A percentile compares a stretch with the other conserved stretches of the same genome.
Conservation (phyloP, 495 filamentous ascomycete genomes). For the Amorphotheca resinae region DNA sequence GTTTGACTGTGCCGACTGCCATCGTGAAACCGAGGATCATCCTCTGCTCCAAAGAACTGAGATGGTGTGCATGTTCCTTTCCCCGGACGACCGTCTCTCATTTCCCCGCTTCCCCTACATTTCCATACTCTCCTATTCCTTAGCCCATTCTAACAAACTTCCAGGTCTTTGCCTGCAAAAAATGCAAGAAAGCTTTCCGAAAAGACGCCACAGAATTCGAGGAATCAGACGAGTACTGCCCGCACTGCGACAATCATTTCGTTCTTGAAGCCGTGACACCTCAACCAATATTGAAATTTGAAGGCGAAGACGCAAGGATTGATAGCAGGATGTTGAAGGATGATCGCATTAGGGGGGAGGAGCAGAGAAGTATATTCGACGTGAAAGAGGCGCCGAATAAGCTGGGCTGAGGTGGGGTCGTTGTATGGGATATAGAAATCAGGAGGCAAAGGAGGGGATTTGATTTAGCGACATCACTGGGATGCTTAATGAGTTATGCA, state of each 20-base stretch:
- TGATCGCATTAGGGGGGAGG: conserved; percentile 57
- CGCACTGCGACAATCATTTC: conserved; percentile 98
- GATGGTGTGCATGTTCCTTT: conserved; percentile 67
- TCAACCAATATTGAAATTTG: conserved; percentile 65
- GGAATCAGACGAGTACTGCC: conserved; percentile 97
- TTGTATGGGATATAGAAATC: neutral
- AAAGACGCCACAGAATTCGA: conserved; percentile 88
- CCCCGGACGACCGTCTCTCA: neutral
- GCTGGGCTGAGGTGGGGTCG: conserved; percentile 44
- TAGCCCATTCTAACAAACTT: neutral
- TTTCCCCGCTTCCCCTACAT: neutral
- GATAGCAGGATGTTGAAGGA: conserved; percentile 90
- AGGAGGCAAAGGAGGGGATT: neutral
- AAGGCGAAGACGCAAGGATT: conserved; percentile 77
- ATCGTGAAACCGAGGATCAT: conserved; percentile 69
- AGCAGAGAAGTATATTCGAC: conserved; percentile 57
- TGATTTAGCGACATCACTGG: conserved; percentile 20
- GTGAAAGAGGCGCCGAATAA: conserved; percentile 59
- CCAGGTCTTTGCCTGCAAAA: conserved; percentile 76
- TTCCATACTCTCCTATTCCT: neutral
- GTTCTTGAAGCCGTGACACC: conserved; percentile 79
- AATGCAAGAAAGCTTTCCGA: conserved; percentile 95
- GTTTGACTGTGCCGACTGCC: conserved; percentile 98
- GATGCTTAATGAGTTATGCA: neutral
- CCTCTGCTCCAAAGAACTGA: conserved; percentile 62